These are phyloP conservation scores for Phytophthora syringae DNA, from an alignment of 352 stramenopile genomes.

Conservation along the genomic window DNA sequence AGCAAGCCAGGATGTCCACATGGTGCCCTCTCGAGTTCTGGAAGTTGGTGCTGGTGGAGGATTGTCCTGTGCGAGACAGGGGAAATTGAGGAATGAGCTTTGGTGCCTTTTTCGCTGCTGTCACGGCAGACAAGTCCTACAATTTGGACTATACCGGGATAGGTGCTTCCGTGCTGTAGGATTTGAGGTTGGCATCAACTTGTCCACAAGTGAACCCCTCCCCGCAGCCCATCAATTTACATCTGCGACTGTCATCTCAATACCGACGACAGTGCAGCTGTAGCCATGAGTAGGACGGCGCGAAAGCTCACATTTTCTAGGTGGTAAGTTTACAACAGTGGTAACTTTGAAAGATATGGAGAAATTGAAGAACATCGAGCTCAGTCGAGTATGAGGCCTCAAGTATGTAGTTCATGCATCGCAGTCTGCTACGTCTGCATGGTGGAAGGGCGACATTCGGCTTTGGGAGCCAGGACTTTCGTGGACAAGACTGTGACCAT, in stretches of 20 bases:
- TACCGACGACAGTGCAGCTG: no score
- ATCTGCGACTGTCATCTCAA: slow-evolving; percentile 27
- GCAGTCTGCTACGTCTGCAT: not conserved
- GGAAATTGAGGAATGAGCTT: slow-evolving; percentile 32
- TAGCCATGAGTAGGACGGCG: not conserved
- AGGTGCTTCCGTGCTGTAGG: not conserved
- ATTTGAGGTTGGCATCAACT: not conserved
- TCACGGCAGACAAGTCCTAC: not conserved
- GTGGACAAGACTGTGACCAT: slow-evolving; percentile 13
- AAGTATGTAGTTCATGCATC: not conserved
- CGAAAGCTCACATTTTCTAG: no score
- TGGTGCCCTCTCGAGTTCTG: slow-evolving; percentile 1
- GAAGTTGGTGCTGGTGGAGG: not conserved
- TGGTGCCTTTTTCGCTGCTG: slow-evolving; percentile 13
- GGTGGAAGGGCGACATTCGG: slow-evolving; percentile 18
- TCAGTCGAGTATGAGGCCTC: no score
- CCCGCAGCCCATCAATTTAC: slow-evolving; percentile 24
- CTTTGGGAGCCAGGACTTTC: not conserved
- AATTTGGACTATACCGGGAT: slow-evolving; percentile 1
- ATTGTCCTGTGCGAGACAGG: slow-evolving; percentile 20
- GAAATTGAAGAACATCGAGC: no score
- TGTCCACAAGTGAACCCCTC: slow-evolving; percentile 23
- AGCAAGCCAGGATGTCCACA: slow-evolving; percentile 26
- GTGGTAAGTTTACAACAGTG: no score
- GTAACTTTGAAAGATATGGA: no score